These are phyloP conservation scores for Acanthamoeba healyi DNA, from an alignment of 208 protist species.

Conservation along the genomic window DNA sequence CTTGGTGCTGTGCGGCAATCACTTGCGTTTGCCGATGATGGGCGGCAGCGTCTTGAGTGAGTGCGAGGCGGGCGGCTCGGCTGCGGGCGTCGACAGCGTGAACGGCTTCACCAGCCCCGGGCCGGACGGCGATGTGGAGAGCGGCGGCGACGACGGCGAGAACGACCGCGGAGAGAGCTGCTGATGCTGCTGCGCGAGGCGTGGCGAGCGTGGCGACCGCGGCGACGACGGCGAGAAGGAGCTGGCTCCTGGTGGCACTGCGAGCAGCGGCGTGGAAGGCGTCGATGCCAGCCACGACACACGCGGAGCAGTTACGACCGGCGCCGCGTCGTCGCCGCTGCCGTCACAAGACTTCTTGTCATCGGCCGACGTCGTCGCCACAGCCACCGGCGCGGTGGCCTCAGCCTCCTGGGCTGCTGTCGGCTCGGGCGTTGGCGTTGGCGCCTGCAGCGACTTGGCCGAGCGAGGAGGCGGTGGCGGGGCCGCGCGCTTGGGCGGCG, in stretches of 20 bases:
- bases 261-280: not conserved
- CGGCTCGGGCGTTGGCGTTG: too few relatives aligned
- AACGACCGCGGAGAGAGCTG: not conserved
- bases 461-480: not conserved
- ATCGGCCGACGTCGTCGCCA: not conserved
- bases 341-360: too few relatives aligned
- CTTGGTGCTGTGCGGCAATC: not conserved
- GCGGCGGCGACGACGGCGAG: not conserved
- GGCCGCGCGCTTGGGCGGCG: not conserved
- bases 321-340: too few relatives aligned
- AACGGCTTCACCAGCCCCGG: slow-evolving; percentile 12
- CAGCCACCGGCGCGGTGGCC: too few relatives aligned
- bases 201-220: not conserved
- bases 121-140: not conserved
- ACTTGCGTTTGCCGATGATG: slow-evolving; percentile 15
- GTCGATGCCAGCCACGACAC: not conserved
- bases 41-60: not conserved
- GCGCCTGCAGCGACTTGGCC: not conserved
- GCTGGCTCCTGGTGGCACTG: too few relatives aligned
- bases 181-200: too few relatives aligned
- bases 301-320: too few relatives aligned
- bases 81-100: not conserved
- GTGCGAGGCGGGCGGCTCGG: not conserved
- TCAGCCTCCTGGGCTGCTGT: not conserved
- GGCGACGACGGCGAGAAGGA: not conserved